A percentile compares a stretch with the other conserved stretches of the same genome.
Evolutionary conservation across 139 green algal species (phyloP).

Genomic region (Closterium sp.): DNA sequence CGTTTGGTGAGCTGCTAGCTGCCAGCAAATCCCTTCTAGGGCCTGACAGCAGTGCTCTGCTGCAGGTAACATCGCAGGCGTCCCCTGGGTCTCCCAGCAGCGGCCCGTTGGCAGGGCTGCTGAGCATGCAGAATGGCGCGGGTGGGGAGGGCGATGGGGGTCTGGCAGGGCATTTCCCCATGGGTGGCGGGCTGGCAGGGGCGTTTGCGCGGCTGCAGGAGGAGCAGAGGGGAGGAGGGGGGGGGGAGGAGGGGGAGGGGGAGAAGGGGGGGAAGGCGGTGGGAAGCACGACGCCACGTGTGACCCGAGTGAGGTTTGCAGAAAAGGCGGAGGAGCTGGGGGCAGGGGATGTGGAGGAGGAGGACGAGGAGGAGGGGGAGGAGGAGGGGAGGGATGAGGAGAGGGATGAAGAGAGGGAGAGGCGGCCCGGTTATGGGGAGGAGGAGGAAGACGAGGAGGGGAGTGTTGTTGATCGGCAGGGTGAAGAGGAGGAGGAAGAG

Average conservation of each 20-base stretch:
- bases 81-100: neutral
- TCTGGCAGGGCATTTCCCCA: neutral
- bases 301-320: neutral
- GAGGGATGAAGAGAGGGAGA: neutral
- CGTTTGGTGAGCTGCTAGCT: neutral
- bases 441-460: neutral
- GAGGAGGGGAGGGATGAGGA: neutral
- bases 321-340: neutral
- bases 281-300: neutral
- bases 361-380: neutral
- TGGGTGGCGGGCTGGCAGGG: neutral
- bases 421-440: neutral
- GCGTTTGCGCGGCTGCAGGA: neutral
- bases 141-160: neutral
- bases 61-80: neutral
- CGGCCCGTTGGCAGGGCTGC: neutral
- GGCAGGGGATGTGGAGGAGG: neutral
- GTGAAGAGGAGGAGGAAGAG: neutral
- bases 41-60: neutral
- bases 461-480: too few species aligned
- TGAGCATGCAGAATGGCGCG: neutral
- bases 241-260: neutral
- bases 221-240: neutral
- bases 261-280: neutral
- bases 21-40: neutral